phyloP scores from a whole-genome alignment of 2,329 filamentous ascomycete species.

The Fusarium napiforme region DNA sequence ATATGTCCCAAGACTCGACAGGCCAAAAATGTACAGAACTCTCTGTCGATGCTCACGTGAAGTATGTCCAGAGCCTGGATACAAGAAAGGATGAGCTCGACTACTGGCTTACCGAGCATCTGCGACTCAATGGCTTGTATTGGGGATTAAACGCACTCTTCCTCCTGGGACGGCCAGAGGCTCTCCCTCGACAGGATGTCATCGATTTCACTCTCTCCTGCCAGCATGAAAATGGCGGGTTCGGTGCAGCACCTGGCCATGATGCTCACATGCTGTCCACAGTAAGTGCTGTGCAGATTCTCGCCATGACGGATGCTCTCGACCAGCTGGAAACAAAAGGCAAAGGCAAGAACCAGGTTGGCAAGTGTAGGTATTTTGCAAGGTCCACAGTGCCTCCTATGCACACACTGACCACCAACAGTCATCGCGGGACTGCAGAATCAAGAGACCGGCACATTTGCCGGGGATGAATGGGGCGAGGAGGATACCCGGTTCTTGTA shows the following conservation, averaged over 20 bases:
- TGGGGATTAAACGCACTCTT: slow-evolving; percentile 94
- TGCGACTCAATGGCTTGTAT: slow-evolving; percentile 94
- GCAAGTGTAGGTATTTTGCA: slow-evolving; percentile 72
- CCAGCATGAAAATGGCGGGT: slow-evolving; percentile 87
- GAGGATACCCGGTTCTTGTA: slow-evolving; percentile 95
- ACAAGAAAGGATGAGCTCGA: slow-evolving; percentile 93
- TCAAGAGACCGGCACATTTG: slow-evolving; percentile 83
- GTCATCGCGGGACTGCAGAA: slow-evolving; percentile 88
- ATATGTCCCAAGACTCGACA: slow-evolving; percentile 45
- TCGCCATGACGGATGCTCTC: slow-evolving; percentile 86
- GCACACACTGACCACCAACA: slow-evolving; percentile 47
- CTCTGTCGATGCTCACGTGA: slow-evolving; percentile 75
- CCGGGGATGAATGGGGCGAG: slow-evolving; percentile 96
- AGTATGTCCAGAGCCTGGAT: slow-evolving; percentile 93
- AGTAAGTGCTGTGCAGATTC: slow-evolving; percentile 92
- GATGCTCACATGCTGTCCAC: slow-evolving; percentile 98
- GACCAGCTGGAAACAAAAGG: slow-evolving; percentile 80
- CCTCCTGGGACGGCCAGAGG: slow-evolving; percentile 82
- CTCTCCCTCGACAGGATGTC: slow-evolving; percentile 81
- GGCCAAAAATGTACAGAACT: slow-evolving; percentile 56
- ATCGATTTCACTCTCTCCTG: slow-evolving; percentile 97
- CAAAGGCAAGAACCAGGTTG: slow-evolving; percentile 74
- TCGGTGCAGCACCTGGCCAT: slow-evolving; percentile 92
- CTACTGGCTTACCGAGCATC: slow-evolving; percentile 97
- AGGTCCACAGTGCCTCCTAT: slow-evolving; percentile 13